Base-by-base conservation (phyloP, 148 eudicot genomes). In the Cornus suecica region DNA sequence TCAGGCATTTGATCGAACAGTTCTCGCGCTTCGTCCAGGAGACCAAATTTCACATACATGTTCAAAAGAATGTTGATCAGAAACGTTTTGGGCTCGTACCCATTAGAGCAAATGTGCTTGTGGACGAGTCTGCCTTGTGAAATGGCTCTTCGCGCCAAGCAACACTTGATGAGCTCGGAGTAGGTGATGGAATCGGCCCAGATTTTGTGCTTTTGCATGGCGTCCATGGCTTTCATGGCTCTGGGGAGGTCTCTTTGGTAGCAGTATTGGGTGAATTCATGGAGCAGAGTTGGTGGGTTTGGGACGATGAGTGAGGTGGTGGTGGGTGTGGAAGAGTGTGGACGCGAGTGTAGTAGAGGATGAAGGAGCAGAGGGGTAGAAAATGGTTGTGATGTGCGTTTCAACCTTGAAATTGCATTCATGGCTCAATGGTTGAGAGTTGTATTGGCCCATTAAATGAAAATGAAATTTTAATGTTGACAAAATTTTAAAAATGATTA, bases 1-100 rank as follows among this genome's bases (percentile, higher is more conserved):
- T 81, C 75, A 69, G 84, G 78, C 86, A 83, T 86, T 86, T 86
- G 63, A 70, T 83, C 86, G 58, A 86, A 86, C 88, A 86, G 56
- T 58, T 79, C 68, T 74, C 81, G 66, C 34, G 86, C 88, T 8
- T 83, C 81, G 64, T 52, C 81, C 54, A 86, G 65, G n/a, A 86
- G 69, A 34, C 72, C 45, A n/a, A 86, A 86, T 77, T 86, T 86
- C 18, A 74, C 86, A 56, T 86, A 86, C 88, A 86, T 86, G 56
- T 79, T 79, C 13, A 83, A 66, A 80, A 86, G 71, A 79, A 76
- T 86, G 23, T 74, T 73, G 5, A 78, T 74, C 26, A 86, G 79
- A 76, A 86, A 86, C 52, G 76, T 76, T 69, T 71, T 79, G 62
- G 88, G 86, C 52, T 73, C 3, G 65, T 86, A 20, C 73, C 83